Conservation (phyloP, 306 rosid genomes). For the Sicyos baderoa region DNA sequence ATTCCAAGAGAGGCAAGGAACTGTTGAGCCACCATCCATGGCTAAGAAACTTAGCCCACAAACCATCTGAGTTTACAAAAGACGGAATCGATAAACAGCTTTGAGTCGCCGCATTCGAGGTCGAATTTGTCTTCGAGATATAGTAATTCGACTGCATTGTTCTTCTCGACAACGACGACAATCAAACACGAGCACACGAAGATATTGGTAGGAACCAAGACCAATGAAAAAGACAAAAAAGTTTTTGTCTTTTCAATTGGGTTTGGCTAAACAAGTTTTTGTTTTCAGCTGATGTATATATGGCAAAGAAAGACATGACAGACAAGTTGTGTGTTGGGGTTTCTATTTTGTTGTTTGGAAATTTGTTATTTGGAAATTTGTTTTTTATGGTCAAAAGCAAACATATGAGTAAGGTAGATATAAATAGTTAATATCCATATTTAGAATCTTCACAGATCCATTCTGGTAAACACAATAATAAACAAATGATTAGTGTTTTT, state of each 20-base stretch:
- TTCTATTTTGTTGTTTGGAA: not conserved
- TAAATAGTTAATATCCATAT: not conserved
- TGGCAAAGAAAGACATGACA: not conserved
- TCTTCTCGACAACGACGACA: not conserved
- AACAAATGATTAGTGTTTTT: not conserved
- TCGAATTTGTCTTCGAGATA: not conserved
- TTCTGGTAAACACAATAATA: not conserved
- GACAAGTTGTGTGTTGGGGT: not conserved
- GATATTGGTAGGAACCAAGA: not conserved
- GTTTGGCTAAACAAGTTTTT: not conserved
- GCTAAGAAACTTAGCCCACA: not conserved
- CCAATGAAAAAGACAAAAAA: not conserved
- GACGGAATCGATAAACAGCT: not conserved
- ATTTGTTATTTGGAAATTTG: not conserved
- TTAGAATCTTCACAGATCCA: not conserved
- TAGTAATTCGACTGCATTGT: not conserved
- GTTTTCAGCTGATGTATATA: not conserved
- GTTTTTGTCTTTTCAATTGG: not conserved
- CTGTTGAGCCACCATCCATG: conserved; percentile 13
- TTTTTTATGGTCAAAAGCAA: not conserved
- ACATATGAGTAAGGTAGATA: not conserved
- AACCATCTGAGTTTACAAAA: not conserved
- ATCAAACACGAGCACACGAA: not conserved
- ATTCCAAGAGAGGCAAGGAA: conserved; percentile 34
- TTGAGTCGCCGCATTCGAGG: not conserved